Percentiles rank a stretch among this genome's conserved stretches.
phyloP scores from a whole-genome alignment of 768 basidiomycete genomes.

The Amanita phalloides region DNA sequence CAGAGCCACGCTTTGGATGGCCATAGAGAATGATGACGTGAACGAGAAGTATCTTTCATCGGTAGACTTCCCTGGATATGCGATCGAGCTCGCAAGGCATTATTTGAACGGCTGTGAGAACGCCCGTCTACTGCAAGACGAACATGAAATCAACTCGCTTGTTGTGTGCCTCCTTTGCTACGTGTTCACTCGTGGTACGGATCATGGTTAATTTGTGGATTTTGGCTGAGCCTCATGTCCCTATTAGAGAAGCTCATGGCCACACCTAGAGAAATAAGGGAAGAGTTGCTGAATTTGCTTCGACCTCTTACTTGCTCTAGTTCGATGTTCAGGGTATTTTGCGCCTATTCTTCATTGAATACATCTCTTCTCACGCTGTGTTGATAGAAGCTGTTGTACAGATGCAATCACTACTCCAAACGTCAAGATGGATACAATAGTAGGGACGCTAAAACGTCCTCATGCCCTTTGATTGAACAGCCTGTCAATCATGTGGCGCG shows the following conservation, averaged over 20 bases:
- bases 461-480: background rate
- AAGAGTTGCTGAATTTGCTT: slow-evolving; percentile 29
- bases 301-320: slow-evolving; percentile 25
- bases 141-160: slow-evolving; percentile 16
- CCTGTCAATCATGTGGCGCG: background rate
- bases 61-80: slow-evolving; percentile 28
- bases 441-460: background rate
- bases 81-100: slow-evolving; percentile 19
- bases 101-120: slow-evolving; percentile 3
- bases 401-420: slow-evolving; percentile 1
- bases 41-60: slow-evolving; percentile 35
- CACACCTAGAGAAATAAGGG: slow-evolving; percentile 25
- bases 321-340: slow-evolving; percentile 16
- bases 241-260: slow-evolving; percentile 23
- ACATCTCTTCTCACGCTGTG: slow-evolving; percentile 11
- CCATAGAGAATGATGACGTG: slow-evolving; percentile 42
- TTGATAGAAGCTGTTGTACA: slow-evolving; percentile 1
- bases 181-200: slow-evolving; percentile 25
- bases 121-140: slow-evolving; percentile 1
- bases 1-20: slow-evolving; percentile 49
- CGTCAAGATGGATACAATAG: background rate
- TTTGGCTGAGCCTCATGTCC: slow-evolving; percentile 9
- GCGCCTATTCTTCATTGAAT: slow-evolving; percentile 8
- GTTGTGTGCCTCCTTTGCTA: slow-evolving; percentile 31
- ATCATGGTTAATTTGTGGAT: background rate